Base-by-base conservation (phyloP, 2,329 filamentous ascomycete genomes). In the Scortechinia acanthostroma region DNA sequence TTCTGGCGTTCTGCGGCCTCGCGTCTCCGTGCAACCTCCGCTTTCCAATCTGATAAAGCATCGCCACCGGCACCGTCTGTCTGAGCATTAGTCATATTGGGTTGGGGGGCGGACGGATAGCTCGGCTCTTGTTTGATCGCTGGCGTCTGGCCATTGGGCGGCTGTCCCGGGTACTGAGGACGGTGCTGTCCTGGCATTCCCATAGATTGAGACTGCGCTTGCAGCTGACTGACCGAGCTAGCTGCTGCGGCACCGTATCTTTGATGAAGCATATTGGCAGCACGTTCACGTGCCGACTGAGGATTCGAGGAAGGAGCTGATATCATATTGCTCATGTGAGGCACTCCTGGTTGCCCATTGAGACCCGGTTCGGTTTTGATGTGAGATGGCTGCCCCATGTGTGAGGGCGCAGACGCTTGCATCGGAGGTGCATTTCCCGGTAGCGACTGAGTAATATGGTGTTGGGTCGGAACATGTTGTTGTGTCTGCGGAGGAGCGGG, bases 1-100 rank as follows among this genome's bases (percentile, higher is more conserved):
- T 48, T 44, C 25, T 51, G 45, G 6, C 50, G 48, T 23, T 53
- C 48, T 13, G 51, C 51, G 5, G 45, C 47, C 20, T 46, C 45
- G 21, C 52, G 49, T 28, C 51, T 42, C 22, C 45, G 43, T 40
- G 63, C 57, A 46, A 70, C 68, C 52, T 71, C 68, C 4, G 61
- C 58, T 45, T 68, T 66, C 68, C 69, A 73, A 42, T 40, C 35
- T 19, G 35, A 13, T 35, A 78, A 63, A 3, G 74, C 73, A 46
- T 73, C 73, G 50, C 82, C 84, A 42, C 63, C 70, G 22, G 86
- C 68, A 43, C 91, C 91, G 58, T 97, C 91, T 14, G 84, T 84
- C 61, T 96, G 87, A 20, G 80, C 65, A 42, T 40, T 40, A 19
- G 13, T 69, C 69, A 43, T 63, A 60, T 44, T 73, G 53, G 14